phyloP scores from a whole-genome alignment of 2,329 filamentous ascomycete species.

The Diplodia corticola region DNA sequence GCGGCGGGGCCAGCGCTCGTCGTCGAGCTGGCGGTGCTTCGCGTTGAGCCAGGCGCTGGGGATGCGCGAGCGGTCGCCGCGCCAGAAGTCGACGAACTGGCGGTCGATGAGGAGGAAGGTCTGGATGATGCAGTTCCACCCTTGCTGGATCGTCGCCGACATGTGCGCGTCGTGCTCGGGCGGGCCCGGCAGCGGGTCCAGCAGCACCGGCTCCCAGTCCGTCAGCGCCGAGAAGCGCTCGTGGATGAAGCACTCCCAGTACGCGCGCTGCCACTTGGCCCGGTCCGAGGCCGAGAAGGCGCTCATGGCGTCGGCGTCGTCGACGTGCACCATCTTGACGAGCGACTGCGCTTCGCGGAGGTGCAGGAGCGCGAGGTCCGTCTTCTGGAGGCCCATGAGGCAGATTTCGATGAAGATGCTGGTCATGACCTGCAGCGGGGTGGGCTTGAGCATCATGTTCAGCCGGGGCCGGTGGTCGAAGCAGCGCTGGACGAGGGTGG shows the following conservation, averaged over 20 bases:
- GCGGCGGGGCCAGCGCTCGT: constrained; percentile 39
- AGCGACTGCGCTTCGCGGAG: constrained; percentile 75
- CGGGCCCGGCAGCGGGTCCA: constrained; percentile 42
- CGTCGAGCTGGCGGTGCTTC: constrained; percentile 48
- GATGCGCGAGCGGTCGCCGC: constrained; percentile 39
- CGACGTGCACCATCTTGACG: constrained; percentile 37
- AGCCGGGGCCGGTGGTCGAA: constrained; percentile 28
- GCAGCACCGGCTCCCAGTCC: constrained; percentile 48
- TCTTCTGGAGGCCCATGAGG: constrained; percentile 69
- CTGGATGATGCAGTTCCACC: constrained; percentile 48
- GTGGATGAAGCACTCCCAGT: constrained; percentile 59
- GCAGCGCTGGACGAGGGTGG: not conserved
- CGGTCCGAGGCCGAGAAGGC: constrained; percentile 40
- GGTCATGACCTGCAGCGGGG: constrained; percentile 55
- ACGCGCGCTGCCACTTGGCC: constrained; percentile 50
- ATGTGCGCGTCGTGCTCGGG: constrained; percentile 45
- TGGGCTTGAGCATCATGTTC: constrained; percentile 28
- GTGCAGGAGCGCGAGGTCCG: constrained; percentile 78
- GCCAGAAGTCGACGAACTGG: constrained; percentile 49
- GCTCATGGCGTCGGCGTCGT: constrained; percentile 40
- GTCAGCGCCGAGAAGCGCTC: constrained; percentile 58
- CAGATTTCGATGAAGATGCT: constrained; percentile 78
- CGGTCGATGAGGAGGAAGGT: constrained; percentile 48
- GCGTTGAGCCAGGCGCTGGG: constrained; percentile 48
- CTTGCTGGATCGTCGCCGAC: constrained; percentile 43